Percentiles rank a stretch among this genome's conserved stretches.
These are phyloP conservation scores for Adenanthera pavonina DNA, from an alignment of 306 rosid species.

Conservation along the genomic window DNA sequence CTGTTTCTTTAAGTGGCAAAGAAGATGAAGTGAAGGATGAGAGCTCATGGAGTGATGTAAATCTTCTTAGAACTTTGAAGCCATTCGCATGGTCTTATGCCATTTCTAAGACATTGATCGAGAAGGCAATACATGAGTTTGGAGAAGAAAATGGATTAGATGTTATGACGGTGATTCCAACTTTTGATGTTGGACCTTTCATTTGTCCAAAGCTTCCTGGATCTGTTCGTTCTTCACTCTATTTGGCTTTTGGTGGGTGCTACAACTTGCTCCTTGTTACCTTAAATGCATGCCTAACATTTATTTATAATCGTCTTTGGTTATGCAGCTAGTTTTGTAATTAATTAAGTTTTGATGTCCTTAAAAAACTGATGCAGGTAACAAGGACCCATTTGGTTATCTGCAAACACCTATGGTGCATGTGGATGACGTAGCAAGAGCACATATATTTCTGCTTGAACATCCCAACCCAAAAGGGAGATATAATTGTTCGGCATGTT, in stretches of 20 bases:
- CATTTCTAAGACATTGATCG: conserved; percentile 53
- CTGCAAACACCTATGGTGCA: conserved; percentile 45
- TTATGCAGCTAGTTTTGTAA: neutral
- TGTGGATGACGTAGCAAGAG: conserved; percentile 67
- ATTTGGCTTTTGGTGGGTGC: neutral
- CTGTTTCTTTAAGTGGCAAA: conserved; percentile 13
- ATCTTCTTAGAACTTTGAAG: neutral
- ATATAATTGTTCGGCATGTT: conserved; percentile 61
- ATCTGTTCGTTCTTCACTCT: neutral
- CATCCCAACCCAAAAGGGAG: conserved; percentile 58
- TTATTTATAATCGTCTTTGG: neutral
- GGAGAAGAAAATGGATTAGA: neutral
- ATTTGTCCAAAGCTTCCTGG: conserved; percentile 41
- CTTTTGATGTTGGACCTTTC: neutral
- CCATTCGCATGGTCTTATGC: conserved; percentile 22
- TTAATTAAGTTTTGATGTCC: neutral
- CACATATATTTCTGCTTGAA: conserved; percentile 65
- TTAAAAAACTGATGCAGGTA: conserved; percentile 34
- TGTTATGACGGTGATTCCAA: neutral
- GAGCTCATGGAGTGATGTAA: conserved; percentile 48
- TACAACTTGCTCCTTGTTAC: too few species aligned
- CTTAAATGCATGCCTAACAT: neutral
- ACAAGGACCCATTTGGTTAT: conserved; percentile 18
- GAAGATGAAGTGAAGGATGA: conserved; percentile 42
- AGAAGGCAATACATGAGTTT: conserved; percentile 46